phyloP scores from a whole-genome alignment of 176 grass and related monocot species.

The Dactylis glomerata region DNA sequence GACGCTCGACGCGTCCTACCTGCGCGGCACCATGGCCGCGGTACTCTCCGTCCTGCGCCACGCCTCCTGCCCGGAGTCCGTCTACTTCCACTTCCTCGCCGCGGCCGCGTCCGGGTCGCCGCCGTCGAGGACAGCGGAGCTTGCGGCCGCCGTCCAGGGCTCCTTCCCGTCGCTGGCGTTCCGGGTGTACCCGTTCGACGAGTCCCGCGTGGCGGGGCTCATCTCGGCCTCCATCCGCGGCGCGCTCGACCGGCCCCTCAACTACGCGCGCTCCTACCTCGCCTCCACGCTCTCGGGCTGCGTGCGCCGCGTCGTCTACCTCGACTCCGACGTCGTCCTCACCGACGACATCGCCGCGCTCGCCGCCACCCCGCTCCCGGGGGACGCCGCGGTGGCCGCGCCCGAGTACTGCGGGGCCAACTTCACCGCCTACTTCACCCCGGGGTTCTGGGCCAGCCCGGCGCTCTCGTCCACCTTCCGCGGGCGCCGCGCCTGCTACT shows the following conservation, averaged over 20 bases:
- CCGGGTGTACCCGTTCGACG: conserved; percentile 79
- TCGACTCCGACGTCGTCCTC: conserved; percentile 85
- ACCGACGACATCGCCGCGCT: conserved; percentile 79
- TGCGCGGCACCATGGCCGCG: no score
- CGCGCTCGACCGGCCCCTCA: conserved; percentile 79
- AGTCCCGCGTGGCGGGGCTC: conserved; percentile 56
- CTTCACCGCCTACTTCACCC: conserved; percentile 82
- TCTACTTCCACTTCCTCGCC: no score
- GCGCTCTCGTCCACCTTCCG: conserved; percentile 38
- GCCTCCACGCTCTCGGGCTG: conserved; percentile 44
- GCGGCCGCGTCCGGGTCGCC: no score
- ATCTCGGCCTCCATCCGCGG: conserved; percentile 82
- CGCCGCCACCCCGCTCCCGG: conserved; percentile 44
- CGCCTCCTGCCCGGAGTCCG: no score
- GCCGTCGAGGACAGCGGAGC: background rate
- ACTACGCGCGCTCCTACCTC: conserved; percentile 84
- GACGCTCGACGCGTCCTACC: no score
- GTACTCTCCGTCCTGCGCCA: no score
- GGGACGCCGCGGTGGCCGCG: conserved; percentile 42
- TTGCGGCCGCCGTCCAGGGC: conserved; percentile 44
- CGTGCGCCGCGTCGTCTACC: conserved; percentile 85
- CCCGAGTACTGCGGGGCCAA: conserved; percentile 89
- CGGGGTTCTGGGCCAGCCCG: conserved; percentile 65
- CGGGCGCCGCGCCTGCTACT: conserved; percentile 61
- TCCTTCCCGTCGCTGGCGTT: conserved; percentile 77